Conservation (phyloP, 2,329 filamentous ascomycete genomes). For the Epichloe sylvatica region DNA sequence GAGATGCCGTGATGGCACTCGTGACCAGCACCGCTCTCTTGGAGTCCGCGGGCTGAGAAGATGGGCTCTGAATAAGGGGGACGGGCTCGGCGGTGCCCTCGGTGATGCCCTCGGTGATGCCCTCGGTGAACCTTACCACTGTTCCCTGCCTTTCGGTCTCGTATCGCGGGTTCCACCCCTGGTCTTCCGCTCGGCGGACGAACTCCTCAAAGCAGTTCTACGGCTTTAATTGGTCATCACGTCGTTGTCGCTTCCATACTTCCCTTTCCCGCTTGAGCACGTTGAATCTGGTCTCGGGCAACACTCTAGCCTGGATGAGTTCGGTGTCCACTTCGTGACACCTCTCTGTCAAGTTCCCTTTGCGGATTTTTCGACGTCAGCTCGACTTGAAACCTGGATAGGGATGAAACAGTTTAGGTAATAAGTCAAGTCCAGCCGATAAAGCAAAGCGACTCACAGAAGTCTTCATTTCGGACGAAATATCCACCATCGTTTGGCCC, state of each 20-base stretch:
- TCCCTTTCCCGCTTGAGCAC: not conserved
- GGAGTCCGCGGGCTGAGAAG: not conserved
- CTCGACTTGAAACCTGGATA: not conserved
- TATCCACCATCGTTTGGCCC: not conserved
- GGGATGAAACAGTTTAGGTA: no score
- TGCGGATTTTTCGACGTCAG: not conserved
- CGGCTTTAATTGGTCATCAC: not conserved
- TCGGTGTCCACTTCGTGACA: not conserved
- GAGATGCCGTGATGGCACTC: not conserved
- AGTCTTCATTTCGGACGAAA: not conserved
- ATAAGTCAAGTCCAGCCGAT: no score
- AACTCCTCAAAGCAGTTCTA: constrained; percentile 1
- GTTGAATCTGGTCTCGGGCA: not conserved
- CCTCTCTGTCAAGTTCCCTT: not conserved
- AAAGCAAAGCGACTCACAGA: not conserved
- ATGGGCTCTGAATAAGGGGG: not conserved
- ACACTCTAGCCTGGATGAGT: not conserved
- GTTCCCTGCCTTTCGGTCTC: not conserved
- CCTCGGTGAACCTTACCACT: not conserved
- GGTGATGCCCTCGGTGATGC: not conserved
- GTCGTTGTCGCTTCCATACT: not conserved
- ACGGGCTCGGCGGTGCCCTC: not conserved
- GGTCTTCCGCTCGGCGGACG: not conserved
- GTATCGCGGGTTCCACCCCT: not conserved
- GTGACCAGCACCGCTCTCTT: not conserved